Evolutionary conservation across 345 rosid genomes (phyloP).

Genomic region (Pseudoturritis turrita): DNA sequence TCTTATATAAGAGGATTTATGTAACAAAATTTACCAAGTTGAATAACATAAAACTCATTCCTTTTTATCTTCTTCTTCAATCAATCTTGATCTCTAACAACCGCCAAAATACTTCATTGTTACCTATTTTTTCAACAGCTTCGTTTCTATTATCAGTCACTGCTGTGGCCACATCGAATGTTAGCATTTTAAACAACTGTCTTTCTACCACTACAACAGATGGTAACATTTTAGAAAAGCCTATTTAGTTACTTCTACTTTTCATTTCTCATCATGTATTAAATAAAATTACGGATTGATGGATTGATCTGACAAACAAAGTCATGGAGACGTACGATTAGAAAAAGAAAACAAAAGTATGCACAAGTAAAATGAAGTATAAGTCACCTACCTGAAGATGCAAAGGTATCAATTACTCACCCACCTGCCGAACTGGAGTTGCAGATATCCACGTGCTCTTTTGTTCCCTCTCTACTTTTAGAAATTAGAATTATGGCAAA

Average conservation of each 20-base stretch:
- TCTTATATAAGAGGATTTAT: too few relatives aligned
- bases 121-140: too few relatives aligned
- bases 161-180: too few relatives aligned
- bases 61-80: too few relatives aligned
- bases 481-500: not conserved
- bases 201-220: too few relatives aligned
- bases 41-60: too few relatives aligned
- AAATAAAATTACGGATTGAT: not conserved
- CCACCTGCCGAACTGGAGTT: not conserved
- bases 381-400: not conserved
- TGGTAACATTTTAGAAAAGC: not conserved
- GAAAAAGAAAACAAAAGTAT: not conserved
- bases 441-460: not conserved
- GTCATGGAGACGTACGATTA: not conserved
- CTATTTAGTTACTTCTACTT: not conserved
- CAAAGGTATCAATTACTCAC: not conserved
- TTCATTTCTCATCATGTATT: not conserved
- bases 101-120: too few relatives aligned
- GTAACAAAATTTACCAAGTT: too few relatives aligned
- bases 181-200: too few relatives aligned
- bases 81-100: too few relatives aligned
- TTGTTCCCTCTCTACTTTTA: not conserved
- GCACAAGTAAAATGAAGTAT: not conserved
- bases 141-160: too few relatives aligned
- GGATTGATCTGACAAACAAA: not conserved